A percentile compares a stretch with the other conserved stretches of the same genome.
Conservation (phyloP, 2,329 filamentous ascomycete species). For the Kalmusia sp. region DNA sequence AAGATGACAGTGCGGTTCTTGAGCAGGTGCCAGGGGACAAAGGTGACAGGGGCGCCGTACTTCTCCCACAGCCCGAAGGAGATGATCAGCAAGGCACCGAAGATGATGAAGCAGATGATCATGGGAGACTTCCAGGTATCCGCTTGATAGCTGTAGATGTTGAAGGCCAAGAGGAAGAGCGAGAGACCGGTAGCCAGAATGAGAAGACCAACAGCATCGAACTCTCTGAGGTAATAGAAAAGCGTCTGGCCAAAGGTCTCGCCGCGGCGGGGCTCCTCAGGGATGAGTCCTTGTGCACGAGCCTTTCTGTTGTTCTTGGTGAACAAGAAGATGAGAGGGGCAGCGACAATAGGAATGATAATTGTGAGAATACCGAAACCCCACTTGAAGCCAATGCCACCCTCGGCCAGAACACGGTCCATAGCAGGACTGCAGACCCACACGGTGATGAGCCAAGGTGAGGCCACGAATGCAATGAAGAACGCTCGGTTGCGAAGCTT, state of each 20-base stretch:
- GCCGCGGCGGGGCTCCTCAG: constrained; percentile 54
- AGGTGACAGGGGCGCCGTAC: constrained; percentile 48
- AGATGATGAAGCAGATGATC: constrained; percentile 52
- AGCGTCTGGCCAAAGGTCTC: constrained; percentile 56
- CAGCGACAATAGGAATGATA: constrained; percentile 65
- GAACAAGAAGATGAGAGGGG: constrained; percentile 69
- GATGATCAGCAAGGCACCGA: constrained; percentile 45
- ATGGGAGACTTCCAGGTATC: constrained; percentile 43
- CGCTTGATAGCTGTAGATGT: constrained; percentile 52
- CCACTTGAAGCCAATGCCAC: constrained; percentile 67
- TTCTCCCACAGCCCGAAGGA: constrained; percentile 51
- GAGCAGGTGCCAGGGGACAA: constrained; percentile 57
- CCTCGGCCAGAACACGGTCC: constrained; percentile 52
- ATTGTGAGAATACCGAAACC: constrained; percentile 72
- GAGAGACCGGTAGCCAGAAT: constrained; percentile 67
- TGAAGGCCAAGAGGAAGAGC: constrained; percentile 74
- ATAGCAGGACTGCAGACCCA: constrained; percentile 39
- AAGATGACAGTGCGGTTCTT: constrained; percentile 60
- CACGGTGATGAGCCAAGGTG: constrained; percentile 41
- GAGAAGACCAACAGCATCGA: constrained; percentile 69
- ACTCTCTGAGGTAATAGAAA: constrained; percentile 65
- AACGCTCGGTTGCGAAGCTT: constrained; percentile 67
- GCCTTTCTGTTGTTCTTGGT: constrained; percentile 67
- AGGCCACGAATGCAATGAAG: constrained; percentile 59
- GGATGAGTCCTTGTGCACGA: constrained; percentile 59